phyloP scores from a whole-genome alignment of 1,139 yeast species.

The Kluyveromyces sp. region DNA sequence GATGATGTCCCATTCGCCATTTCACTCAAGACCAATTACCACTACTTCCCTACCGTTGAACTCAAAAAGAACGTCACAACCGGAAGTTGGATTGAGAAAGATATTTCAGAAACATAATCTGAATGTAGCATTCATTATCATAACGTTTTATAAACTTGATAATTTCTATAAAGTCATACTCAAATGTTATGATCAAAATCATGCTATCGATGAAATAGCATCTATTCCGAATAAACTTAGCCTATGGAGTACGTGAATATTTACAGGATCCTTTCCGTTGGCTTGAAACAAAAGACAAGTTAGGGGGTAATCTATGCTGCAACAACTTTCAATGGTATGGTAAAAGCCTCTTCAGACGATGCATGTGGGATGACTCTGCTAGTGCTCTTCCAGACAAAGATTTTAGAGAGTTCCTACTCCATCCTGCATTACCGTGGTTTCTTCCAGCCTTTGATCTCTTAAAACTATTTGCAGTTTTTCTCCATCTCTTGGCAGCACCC shows the following conservation, averaged over 20 bases:
- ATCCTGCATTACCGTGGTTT: conserved; percentile 89
- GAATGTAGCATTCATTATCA: background rate
- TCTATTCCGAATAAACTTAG: background rate
- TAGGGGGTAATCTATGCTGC: too few relatives aligned
- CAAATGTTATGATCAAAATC: background rate
- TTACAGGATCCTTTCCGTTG: background rate
- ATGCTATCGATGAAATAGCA: background rate
- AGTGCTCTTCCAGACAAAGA: conserved; percentile 57
- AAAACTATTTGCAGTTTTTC: conserved; percentile 57
- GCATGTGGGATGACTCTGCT: conserved; percentile 42
- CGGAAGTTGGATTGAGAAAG: conserved; percentile 45
- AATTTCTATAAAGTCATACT: background rate
- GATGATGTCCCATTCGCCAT: conserved; percentile 83
- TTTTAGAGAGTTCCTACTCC: conserved; percentile 58
- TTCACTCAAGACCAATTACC: conserved; percentile 80
- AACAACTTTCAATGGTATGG: conserved; percentile 32
- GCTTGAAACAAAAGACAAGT: too few relatives aligned
- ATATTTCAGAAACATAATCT: conserved; percentile 4
- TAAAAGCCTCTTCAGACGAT: conserved; percentile 44
- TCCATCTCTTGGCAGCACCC: conserved; percentile 73
- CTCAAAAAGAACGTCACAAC: conserved; percentile 41
- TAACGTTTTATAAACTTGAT: background rate
- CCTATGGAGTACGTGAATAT: background rate
- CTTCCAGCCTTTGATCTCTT: conserved; percentile 75
- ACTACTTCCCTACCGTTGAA: conserved; percentile 81